Base-by-base conservation (phyloP, 805 yeast genomes). In the Blastobotrys terrestris region DNA sequence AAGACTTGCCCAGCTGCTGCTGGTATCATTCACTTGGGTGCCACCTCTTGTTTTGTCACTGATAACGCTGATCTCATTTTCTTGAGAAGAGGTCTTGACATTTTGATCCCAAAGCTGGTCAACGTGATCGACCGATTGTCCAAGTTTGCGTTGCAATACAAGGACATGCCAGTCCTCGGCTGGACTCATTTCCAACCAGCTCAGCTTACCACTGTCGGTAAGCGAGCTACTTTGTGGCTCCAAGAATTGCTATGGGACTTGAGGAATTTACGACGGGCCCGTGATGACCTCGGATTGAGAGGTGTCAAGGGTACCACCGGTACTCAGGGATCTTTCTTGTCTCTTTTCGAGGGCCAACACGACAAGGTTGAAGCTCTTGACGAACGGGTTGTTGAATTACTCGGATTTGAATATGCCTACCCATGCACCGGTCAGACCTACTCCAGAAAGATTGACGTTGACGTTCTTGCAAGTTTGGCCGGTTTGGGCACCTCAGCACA, bases 101-200 rank as follows among this genome's bases (percentile, higher is more conserved):
- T 94, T 40, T 73, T 94, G 63, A 90, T 94, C 68, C 97, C 96
- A 58, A 94, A 94, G 73, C 79, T 94, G 63, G 98, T 90, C 63
- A 94, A 94, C 64, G 98, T 94, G 60, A 94, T 94, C 63, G 85
- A 91, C 77, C 81, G 96, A 72, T 77, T 94, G 68, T 72, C 89
- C 55, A 75, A 86, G 68, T 94, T 94, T 70, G 98, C 99, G 46
- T 68, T 89, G 58, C 82, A 87, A 70, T 81, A 92, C 78, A 94
- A 94, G 75, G 98, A 94, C 71, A 72, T 91, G 72, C 98, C 99
- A 39, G 97, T 91, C 44, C 79, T 94, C 60, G 99, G 99, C 39
- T 94, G 98, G 98, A 94, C 99, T 53, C 99, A 94, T 73, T 94
- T 94, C 82, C 99, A 94, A 77, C 99, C 99, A 14, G 99, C 99